Conservation (phyloP, 139 green algal species). For the Chlorella vulgaris region DNA sequence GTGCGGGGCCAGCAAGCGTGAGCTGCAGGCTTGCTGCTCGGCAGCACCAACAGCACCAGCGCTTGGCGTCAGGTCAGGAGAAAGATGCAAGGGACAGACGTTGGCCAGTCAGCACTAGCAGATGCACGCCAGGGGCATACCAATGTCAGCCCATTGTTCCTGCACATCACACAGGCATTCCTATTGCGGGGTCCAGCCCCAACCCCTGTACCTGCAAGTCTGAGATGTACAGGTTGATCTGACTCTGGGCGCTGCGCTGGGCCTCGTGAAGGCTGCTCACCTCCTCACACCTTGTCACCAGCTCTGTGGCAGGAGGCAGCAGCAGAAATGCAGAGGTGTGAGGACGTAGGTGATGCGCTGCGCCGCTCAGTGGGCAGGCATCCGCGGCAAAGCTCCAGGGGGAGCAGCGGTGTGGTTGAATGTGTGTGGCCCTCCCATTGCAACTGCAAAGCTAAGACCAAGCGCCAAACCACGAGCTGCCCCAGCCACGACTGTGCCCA, state of each 20-base stretch:
- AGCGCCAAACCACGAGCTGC: too few relatives aligned
- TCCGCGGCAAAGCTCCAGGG: too few relatives aligned
- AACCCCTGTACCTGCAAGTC: slow-evolving; percentile 62
- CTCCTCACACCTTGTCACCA: slow-evolving; percentile 54
- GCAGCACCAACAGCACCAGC: too few relatives aligned
- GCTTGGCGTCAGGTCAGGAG: too few relatives aligned
- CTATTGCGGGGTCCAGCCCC: neutral
- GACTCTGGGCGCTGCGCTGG: slow-evolving; percentile 46
- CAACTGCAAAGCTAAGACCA: too few relatives aligned
- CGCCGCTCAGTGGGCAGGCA: too few relatives aligned
- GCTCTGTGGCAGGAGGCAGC: slow-evolving; percentile 42
- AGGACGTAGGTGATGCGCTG: too few relatives aligned
- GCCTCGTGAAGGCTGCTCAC: slow-evolving; percentile 59
- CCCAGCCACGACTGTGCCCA: too few relatives aligned
- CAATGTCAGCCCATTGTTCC: neutral
- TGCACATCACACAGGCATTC: neutral
- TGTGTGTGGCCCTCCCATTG: too few relatives aligned
- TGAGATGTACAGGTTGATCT: slow-evolving; percentile 65
- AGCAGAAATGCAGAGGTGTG: neutral
- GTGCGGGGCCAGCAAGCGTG: too few relatives aligned
- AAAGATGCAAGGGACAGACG: neutral
- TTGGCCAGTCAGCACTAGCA: neutral
- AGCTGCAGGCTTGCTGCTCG: too few relatives aligned
- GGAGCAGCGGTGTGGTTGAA: too few relatives aligned
- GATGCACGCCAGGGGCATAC: neutral